Evolutionary conservation across 2,329 filamentous ascomycete species (phyloP), one percentile per base, ranked within the genome.

Genomic region (Ceratocystis eucalypticola): DNA sequence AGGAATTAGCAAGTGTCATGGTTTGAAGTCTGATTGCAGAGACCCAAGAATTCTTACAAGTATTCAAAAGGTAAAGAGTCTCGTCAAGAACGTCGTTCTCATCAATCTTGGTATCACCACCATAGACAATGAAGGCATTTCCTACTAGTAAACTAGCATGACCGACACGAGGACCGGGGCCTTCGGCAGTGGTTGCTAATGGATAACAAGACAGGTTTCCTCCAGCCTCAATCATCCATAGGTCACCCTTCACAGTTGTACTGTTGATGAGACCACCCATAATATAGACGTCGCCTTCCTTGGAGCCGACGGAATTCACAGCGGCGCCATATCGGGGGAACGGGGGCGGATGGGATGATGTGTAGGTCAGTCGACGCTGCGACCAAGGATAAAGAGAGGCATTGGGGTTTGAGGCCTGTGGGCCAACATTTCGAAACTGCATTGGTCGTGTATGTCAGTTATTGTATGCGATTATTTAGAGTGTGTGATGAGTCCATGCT

Each of bases 91-190:
- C 82, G 75, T 99, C 94, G 41, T 85, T 84, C 73, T 97, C 94
- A 66, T 96, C 91, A 74, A 96, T 88, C 76, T 99, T 99, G 64
- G 94, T 99, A 75, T 99, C 95, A 73, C 94, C 94, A 62, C 94
- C 95, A 73, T 97, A 99, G 12, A 99, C 94, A 71, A 99, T 99
- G 75, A 97, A 99, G 0, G 94, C 94, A 76, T 99, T 99, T 67
- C 95, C 95, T 65, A 99, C 94, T 17, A 99, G 81, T 72, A 99
- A 80, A 79, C 92, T 95, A 22, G 93, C 83, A 77, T 99, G 94
- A 2, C 94, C 94, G 64, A 99, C 94, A 78, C 94, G 85, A 1
- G 95, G 94, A 3, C 94, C 92, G 1, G 94, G 95, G 0, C 94
- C 94, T 76, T 99, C 94, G 22, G 91, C 89, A 0, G 91, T 94